Conservation (phyloP, 768 basidiomycete species). For the Scleroderma citrinum region DNA sequence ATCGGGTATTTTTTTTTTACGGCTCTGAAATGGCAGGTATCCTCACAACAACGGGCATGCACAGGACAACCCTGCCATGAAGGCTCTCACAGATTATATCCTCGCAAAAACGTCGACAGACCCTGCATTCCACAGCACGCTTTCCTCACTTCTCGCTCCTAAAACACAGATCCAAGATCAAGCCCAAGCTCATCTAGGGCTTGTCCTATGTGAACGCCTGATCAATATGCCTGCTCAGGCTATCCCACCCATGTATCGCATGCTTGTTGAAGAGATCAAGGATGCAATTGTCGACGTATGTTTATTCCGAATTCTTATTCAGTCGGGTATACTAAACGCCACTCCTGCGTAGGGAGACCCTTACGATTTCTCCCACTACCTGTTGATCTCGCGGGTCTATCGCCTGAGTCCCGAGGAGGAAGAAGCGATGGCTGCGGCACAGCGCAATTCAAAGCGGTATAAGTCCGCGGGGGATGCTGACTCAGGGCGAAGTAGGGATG, state of each 20-base stretch:
- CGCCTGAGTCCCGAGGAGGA: slow-evolving; percentile 68
- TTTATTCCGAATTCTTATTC: slow-evolving; percentile 6
- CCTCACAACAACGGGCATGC: neutral
- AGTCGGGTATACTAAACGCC: neutral
- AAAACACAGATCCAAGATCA: slow-evolving; percentile 3
- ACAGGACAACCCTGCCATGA: slow-evolving; percentile 70
- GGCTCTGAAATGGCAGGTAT: neutral
- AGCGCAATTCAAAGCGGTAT: slow-evolving; percentile 35
- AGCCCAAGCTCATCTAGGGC: slow-evolving; percentile 56
- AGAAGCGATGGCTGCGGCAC: slow-evolving; percentile 37
- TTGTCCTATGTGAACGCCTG: slow-evolving; percentile 82
- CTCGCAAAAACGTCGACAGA: slow-evolving; percentile 52
- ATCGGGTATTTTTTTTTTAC: slow-evolving; percentile 40
- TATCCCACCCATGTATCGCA: slow-evolving; percentile 85
- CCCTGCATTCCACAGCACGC: slow-evolving; percentile 43
- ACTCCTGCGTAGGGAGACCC: slow-evolving; percentile 44
- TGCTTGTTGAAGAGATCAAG: slow-evolving; percentile 80
- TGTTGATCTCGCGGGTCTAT: slow-evolving; percentile 78
- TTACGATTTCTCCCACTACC: slow-evolving; percentile 65
- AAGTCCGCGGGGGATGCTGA: slow-evolving; percentile 19
- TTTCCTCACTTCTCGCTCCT: slow-evolving; percentile 50
- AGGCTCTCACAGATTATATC: slow-evolving; percentile 64
- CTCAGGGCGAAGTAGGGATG: slow-evolving; percentile 32
- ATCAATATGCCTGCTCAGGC: slow-evolving; percentile 96
- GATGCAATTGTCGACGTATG: slow-evolving; percentile 62